Conservation (phyloP, 2,329 filamentous ascomycete genomes). For the Colletotrichum zoysiae region DNA sequence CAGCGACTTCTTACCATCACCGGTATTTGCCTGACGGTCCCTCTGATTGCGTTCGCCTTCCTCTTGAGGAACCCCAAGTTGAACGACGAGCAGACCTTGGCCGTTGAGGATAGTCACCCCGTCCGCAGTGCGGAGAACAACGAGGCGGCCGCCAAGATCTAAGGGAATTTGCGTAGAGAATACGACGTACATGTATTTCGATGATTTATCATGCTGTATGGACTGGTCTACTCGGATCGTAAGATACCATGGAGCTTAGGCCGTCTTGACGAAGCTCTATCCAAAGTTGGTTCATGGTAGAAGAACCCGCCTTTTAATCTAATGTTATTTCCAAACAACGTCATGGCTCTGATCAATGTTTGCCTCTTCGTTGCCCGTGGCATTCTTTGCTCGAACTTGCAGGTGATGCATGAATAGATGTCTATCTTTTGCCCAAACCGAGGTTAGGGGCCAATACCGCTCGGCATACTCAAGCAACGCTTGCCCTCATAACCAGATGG, state of each 20-base stretch:
- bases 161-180: accelerated
- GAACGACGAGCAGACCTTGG: slow-evolving; percentile 59
- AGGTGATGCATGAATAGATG: no score
- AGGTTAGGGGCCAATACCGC: no score
- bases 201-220: neutral
- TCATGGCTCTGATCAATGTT: neutral
- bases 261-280: neutral
- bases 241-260: neutral
- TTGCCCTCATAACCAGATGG: no score
- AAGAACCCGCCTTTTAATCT: neutral
- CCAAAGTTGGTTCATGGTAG: neutral
- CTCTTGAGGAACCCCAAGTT: slow-evolving; percentile 60
- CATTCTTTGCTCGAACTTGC: no score
- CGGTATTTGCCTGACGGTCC: slow-evolving; percentile 62
- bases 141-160: slow-evolving; percentile 14
- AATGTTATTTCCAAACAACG: neutral
- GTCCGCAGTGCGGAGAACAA: slow-evolving; percentile 8
- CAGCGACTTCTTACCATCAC: slow-evolving; percentile 62
- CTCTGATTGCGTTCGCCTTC: slow-evolving; percentile 59
- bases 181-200: no score
- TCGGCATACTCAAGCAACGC: no score
- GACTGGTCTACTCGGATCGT: neutral
- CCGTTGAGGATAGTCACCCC: slow-evolving; percentile 44
- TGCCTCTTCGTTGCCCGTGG: no score
- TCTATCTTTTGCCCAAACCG: no score